These are phyloP conservation scores for Periconia macrospinosa DNA, from an alignment of 2,329 filamentous ascomycete genomes.

Conservation along the genomic window DNA sequence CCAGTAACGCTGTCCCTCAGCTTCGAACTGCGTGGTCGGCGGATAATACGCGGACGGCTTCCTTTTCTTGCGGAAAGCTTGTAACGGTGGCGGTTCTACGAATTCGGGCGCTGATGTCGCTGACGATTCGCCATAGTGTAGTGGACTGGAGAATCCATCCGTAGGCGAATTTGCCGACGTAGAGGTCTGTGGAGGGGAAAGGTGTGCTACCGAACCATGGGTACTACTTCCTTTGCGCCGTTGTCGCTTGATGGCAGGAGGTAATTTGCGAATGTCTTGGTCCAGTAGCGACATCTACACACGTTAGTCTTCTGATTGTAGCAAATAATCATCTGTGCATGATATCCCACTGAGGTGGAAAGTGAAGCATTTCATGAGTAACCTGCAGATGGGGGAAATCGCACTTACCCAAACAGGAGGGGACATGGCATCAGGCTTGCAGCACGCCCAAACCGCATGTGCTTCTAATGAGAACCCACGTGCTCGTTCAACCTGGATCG, in stretches of 20 bases:
- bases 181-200: constrained; percentile 37
- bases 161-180: constrained; percentile 43
- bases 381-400: background rate
- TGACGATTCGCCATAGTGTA: constrained; percentile 35
- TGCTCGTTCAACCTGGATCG: constrained; percentile 49
- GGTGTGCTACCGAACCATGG: constrained; percentile 21
- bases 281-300: constrained; percentile 45
- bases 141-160: constrained; percentile 37
- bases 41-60: constrained; percentile 32
- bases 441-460: constrained; percentile 55
- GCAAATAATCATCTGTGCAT: background rate
- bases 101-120: constrained; percentile 39
- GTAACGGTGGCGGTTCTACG: constrained; percentile 43
- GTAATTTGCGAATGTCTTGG: constrained; percentile 57
- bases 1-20: constrained; percentile 63
- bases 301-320: background rate
- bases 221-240: constrained; percentile 28
- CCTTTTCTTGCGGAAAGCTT: constrained; percentile 49
- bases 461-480: constrained; percentile 58
- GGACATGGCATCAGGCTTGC: constrained; percentile 48
- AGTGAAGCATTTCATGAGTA: background rate
- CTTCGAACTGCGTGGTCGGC: constrained; percentile 21
- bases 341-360: background rate
- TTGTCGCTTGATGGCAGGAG: constrained; percentile 39
- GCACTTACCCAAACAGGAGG: constrained; percentile 51